These are phyloP conservation scores for Megacollybia marginata DNA, from an alignment of 768 basidiomycete genomes.

Conservation along the genomic window DNA sequence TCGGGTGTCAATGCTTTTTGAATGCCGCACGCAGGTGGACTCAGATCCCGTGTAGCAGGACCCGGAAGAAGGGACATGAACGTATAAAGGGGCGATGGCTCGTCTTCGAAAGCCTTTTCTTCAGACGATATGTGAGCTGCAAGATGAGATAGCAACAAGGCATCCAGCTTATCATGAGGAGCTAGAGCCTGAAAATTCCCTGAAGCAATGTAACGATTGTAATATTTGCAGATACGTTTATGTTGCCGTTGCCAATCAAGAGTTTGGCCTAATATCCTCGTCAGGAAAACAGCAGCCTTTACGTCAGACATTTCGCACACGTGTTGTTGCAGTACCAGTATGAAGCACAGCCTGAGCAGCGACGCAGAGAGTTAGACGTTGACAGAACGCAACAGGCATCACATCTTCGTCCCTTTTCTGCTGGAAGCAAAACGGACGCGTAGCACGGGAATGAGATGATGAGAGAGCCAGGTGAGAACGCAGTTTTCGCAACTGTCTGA, in stretches of 20 bases:
- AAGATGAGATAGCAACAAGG: conserved; percentile 58
- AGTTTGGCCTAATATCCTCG: conserved; percentile 47
- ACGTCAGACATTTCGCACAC: conserved; percentile 37
- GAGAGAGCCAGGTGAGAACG: conserved; percentile 36
- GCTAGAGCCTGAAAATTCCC: conserved; percentile 39
- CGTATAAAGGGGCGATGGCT: conserved; percentile 20
- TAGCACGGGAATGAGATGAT: conserved; percentile 42
- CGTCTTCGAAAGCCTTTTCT: conserved; percentile 11
- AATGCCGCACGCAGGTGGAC: conserved; percentile 26
- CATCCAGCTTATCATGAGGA: conserved; percentile 50
- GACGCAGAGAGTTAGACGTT: conserved; percentile 29
- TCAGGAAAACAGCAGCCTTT: conserved; percentile 1
- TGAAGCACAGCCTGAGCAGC: conserved; percentile 59
- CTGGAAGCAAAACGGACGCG: conserved; percentile 39
- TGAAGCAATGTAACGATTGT: conserved; percentile 40
- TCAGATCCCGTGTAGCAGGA: conserved; percentile 14
- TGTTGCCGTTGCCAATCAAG: conserved; percentile 62
- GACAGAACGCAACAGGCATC: conserved; percentile 49
- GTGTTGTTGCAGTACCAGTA: conserved; percentile 67
- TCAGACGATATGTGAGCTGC: conserved; percentile 29
- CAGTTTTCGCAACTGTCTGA: conserved; percentile 35
- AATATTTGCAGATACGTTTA: conserved; percentile 57
- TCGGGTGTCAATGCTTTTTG: conserved; percentile 17
- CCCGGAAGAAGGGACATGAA: conserved; percentile 42
- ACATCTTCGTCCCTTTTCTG: conserved; percentile 59